phyloP scores from a whole-genome alignment of 352 stramenopile species.

The Aphanomyces astaci region DNA sequence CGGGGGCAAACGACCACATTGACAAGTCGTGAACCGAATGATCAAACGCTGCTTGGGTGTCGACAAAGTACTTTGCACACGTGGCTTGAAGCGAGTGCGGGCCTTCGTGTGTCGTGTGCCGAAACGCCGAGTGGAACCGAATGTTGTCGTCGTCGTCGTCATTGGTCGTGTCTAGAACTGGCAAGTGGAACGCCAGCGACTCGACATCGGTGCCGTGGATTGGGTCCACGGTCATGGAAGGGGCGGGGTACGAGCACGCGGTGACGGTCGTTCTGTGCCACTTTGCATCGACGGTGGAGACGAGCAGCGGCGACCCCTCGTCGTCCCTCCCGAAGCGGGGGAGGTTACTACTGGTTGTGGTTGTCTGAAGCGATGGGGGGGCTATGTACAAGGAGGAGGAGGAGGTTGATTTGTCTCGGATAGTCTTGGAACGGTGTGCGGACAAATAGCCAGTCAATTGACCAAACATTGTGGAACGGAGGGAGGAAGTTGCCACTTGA shows the following conservation, averaged over 20 bases:
- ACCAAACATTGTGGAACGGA: neutral
- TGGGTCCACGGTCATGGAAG: neutral
- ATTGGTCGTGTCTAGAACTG: neutral
- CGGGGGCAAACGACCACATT: neutral
- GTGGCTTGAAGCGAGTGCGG: neutral
- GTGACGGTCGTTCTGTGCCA: neutral
- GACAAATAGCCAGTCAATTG: neutral
- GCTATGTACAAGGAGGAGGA: too few species aligned
- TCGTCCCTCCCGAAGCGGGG: too few species aligned
- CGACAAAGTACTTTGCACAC: neutral
- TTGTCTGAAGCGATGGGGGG: too few species aligned
- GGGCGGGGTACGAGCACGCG: neutral
- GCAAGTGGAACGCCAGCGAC: neutral
- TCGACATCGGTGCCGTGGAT: neutral
- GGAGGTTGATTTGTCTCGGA: too few species aligned
- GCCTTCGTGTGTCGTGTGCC: neutral
- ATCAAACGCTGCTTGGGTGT: neutral
- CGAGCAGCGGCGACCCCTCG: too few species aligned
- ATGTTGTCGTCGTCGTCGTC: too few species aligned
- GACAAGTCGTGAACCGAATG: neutral
- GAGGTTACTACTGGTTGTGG: too few species aligned
- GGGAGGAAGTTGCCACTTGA: neutral
- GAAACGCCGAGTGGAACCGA: neutral
- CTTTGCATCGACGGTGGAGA: neutral
- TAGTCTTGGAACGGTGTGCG: neutral